These are phyloP conservation scores for Imleria badia DNA, from an alignment of 768 basidiomycete species.

Conservation along the genomic window DNA sequence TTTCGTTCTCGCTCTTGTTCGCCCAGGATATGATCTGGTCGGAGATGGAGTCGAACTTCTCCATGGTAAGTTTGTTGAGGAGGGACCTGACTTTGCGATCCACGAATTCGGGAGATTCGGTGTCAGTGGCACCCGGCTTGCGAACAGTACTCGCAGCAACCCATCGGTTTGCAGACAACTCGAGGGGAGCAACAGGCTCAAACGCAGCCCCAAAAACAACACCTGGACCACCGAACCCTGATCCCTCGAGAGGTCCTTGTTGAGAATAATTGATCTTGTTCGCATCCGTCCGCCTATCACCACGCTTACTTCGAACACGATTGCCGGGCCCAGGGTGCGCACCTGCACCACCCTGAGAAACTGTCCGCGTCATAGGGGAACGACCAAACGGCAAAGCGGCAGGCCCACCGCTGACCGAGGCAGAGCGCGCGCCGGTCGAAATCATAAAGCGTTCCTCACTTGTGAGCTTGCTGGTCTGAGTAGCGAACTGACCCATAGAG, in stretches of 20 bases:
- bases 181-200: slow-evolving; percentile 78
- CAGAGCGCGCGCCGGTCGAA: slow-evolving; percentile 46
- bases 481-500: slow-evolving; percentile 70
- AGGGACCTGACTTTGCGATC: slow-evolving; percentile 91
- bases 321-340: slow-evolving; percentile 48
- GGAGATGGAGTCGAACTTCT: slow-evolving; percentile 94
- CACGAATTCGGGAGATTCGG: slow-evolving; percentile 79
- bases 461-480: slow-evolving; percentile 53
- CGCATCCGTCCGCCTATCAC: slow-evolving; percentile 67
- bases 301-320: slow-evolving; percentile 79
- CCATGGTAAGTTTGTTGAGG: slow-evolving; percentile 95
- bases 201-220: slow-evolving; percentile 33
- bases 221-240: slow-evolving; percentile 31
- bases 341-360: slow-evolving; percentile 62
- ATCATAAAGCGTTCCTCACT: slow-evolving; percentile 68
- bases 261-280: slow-evolving; percentile 41
- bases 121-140: slow-evolving; percentile 40
- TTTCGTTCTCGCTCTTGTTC: slow-evolving; percentile 90
- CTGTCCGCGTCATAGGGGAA: slow-evolving; percentile 67
- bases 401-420: slow-evolving; percentile 55
- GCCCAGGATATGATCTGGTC: slow-evolving; percentile 95
- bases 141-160: slow-evolving; percentile 48
- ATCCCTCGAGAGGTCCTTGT: slow-evolving; percentile 36
- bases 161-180: slow-evolving; percentile 84
- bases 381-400: slow-evolving; percentile 51